Evolutionary conservation across 83 land plant species (phyloP).

Genomic region (Picea abies): DNA sequence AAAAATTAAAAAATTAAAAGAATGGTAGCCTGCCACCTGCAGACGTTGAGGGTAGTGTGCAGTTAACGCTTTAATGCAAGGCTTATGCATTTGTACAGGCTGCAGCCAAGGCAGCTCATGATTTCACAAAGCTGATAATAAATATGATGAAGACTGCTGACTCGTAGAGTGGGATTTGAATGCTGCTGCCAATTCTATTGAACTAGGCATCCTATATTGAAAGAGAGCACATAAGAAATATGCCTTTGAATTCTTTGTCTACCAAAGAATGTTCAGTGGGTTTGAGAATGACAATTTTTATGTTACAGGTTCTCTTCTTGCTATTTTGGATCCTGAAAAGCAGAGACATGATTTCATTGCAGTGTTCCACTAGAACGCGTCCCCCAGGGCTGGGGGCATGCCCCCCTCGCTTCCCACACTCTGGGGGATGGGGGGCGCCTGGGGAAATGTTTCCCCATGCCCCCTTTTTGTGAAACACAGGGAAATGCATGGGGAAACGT

Average conservation of each 20-base stretch:
- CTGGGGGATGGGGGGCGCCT: no score
- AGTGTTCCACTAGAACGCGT: constrained; percentile 24
- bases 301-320: constrained; percentile 14
- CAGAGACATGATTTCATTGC: constrained; percentile 49
- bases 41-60: no score
- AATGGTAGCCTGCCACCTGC: no score
- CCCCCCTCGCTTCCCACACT: no score
- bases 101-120: constrained; percentile 65
- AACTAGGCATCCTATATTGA: constrained; percentile 56
- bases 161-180: constrained; percentile 77
- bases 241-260: constrained; percentile 84
- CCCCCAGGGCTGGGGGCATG: no score
- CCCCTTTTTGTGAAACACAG: no score
- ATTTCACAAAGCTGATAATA: constrained; percentile 80
- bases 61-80: no score
- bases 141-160: constrained; percentile 74
- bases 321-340: constrained; percentile 27
- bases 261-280: constrained; percentile 76
- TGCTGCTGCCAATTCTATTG: constrained; percentile 85
- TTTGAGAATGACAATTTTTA: constrained; percentile 76
- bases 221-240: no score
- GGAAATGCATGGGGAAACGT: no score
- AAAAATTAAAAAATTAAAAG: no score
- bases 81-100: constrained; percentile 37
- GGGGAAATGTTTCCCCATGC: no score